phyloP scores from a whole-genome alignment of 2,329 filamentous ascomycete species.

The Gaeumannomyces tritici region DNA sequence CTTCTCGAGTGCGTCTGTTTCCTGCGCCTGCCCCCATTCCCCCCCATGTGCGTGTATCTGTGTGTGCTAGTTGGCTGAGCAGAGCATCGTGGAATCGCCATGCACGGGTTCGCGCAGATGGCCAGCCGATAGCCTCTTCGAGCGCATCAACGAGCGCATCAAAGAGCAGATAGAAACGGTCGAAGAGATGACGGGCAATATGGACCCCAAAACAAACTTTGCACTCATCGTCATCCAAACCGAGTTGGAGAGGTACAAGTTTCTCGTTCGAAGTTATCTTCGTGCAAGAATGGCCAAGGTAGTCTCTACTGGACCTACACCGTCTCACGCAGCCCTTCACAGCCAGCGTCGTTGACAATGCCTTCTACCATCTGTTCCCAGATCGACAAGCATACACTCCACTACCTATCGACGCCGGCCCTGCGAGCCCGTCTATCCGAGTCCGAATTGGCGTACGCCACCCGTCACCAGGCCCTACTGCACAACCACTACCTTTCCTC shows the following conservation, averaged over 20 bases:
- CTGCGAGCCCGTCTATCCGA: slow-evolving; percentile 58
- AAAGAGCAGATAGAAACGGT: slow-evolving; percentile 27
- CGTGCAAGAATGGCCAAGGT: slow-evolving; percentile 84
- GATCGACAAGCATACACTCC: slow-evolving; percentile 69
- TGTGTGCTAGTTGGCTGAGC: background rate
- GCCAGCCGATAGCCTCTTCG: slow-evolving; percentile 65
- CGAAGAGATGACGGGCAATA: slow-evolving; percentile 60
- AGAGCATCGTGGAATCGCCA: background rate
- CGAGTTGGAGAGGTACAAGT: slow-evolving; percentile 90
- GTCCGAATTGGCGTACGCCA: slow-evolving; percentile 73
- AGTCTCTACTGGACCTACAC: slow-evolving; percentile 14
- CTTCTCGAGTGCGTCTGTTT: slow-evolving; percentile 58
- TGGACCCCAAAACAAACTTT: slow-evolving; percentile 89
- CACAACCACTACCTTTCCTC: slow-evolving; percentile 77
- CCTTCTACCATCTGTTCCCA: slow-evolving; percentile 19
- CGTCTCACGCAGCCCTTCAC: background rate
- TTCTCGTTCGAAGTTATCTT: slow-evolving; percentile 73
- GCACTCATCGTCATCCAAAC: slow-evolving; percentile 91
- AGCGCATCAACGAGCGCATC: slow-evolving; percentile 63
- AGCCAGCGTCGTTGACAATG: background rate
- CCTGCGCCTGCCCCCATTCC: background rate
- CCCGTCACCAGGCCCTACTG: slow-evolving; percentile 74
- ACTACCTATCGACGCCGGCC: slow-evolving; percentile 53
- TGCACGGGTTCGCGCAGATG: slow-evolving; percentile 31
- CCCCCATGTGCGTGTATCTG: background rate